Evolutionary conservation across 2,329 filamentous ascomycete species (phyloP), one percentile per base, ranked within the genome.

Genomic region (Aspergillus piperis): DNA sequence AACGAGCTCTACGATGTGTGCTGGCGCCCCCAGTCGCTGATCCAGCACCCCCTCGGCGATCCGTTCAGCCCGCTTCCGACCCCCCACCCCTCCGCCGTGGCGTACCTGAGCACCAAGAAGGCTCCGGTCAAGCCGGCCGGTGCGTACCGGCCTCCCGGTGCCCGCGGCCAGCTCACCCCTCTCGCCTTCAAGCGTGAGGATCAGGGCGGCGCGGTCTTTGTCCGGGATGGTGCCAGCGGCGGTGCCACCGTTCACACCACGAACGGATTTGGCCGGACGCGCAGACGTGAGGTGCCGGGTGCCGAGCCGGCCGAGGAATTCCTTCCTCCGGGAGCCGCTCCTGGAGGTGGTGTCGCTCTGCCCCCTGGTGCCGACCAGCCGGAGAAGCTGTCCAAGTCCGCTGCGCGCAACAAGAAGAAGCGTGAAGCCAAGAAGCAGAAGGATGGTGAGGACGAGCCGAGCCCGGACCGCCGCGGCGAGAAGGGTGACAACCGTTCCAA

Each of bases 381-480:
- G 62, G 90, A 91, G 68, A 88, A 85, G 68, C 76, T 95, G 63
- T 93, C 90, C 64, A 96, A 95, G 80, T 87, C 90, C 57, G 92
- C 90, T 11, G 81, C 91, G 69, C 97, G 97, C 85, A 97, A 97
- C 80, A 98, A 98, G 86, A 98, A 98, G 86, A 98, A 98, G 86
- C 87, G 95, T 49, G 89, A 91, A 68, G 91, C 91, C 67, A 97
- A 96, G 84, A 98, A 97, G 56, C 94, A 92, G 54, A 95, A 93
- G 74, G 92, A 95, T 50, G 85, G 82, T 5, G 90, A 91, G 17
- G 86, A 85, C 53, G 88, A 82, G 68, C 83, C 77, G 62, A 90
- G 88, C 76, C 88, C 88, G 17, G 88, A 91, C 71, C 85, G 89
- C 60, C 84, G 88, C 60, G 77, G 79, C 54, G 71, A 83, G 75